phyloP scores from a whole-genome alignment of 371 early-diverging fungal genomes.

The Mortierella sp. region DNA sequence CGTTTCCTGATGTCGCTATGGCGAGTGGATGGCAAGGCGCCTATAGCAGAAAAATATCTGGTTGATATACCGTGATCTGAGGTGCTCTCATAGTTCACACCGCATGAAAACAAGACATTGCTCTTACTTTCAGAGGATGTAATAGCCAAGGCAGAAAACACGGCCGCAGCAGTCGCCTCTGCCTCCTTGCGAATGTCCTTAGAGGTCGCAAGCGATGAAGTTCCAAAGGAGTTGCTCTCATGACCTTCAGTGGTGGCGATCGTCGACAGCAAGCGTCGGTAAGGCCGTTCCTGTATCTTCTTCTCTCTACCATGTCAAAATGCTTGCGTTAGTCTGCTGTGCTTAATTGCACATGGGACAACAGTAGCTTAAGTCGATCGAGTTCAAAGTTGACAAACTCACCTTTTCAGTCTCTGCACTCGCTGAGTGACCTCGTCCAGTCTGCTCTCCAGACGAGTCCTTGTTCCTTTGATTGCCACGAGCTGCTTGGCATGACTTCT shows the following conservation, averaged over 20 bases:
- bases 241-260: neutral
- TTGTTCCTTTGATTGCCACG: conserved; percentile 16
- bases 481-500: conserved; percentile 16
- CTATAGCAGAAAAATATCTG: neutral
- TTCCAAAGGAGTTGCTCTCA: neutral
- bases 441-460: conserved; percentile 12
- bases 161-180: neutral
- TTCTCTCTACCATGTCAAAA: conserved; percentile 22
- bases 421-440: conserved; percentile 24
- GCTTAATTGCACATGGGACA: neutral
- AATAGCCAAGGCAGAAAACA: conserved; percentile 4
- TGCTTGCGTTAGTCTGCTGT: neutral
- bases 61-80: neutral
- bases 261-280: conserved; percentile 31
- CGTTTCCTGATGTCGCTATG: conserved; percentile 8
- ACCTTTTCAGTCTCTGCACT: conserved; percentile 35
- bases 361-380: no score
- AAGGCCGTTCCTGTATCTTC: conserved; percentile 15
- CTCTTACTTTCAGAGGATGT: neutral
- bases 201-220: neutral
- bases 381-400: neutral
- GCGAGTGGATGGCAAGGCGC: conserved; percentile 4
- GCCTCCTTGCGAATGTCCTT: conserved; percentile 18
- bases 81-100: neutral
- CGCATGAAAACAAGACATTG: neutral